Evolutionary conservation across 345 rosid genomes (phyloP), one percentile per base, ranked within the genome.

Genomic region (Gossypium rotundifolium): DNA sequence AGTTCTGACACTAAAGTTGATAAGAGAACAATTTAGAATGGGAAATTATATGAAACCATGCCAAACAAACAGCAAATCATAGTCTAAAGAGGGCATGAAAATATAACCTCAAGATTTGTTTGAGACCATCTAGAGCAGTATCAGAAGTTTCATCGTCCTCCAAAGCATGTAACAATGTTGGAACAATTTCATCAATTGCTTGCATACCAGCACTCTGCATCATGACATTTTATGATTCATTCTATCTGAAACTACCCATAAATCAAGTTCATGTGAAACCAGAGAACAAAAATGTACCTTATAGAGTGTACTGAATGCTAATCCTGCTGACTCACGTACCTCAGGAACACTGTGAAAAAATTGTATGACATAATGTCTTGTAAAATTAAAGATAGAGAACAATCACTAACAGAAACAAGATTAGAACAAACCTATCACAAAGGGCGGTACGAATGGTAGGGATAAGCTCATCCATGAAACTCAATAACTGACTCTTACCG

Each of bases 141-240:
- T 90, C 90, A 77, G 99, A 93, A 60, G 90, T 88, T 76, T 87
- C 84, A 82, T 91, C 94, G 80, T 95, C 97, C 84, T 93, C 98
- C 76, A 95, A 83, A 17, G 98, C 97, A 88, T 86, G 96, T 79
- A 95, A 74, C 83, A 95, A 88, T 2, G 98, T 93, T 71, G 98
- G 98, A 62, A 95, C 96, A 76, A 95, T 95, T 86, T 95, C 99
- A 84, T 95, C 99, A 74, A 95, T 91, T 77, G 98, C 99, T 90
- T 90, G 98, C 94, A 95, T 64, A 76, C 99, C 99, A 74, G 98
- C 99, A 84, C 92, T 95, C 99, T 95, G 84, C 71, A 71, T 68
- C 70, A 66, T n/a, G 54, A 54, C 14, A 63, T 29, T 70, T 75
- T 73, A 68, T 3, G 11, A 51, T 51, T 61, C 76, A 23, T 73